These are phyloP conservation scores for Arthrobotrys musiformis DNA, from an alignment of 2,329 filamentous ascomycete species.

Conservation along the genomic window DNA sequence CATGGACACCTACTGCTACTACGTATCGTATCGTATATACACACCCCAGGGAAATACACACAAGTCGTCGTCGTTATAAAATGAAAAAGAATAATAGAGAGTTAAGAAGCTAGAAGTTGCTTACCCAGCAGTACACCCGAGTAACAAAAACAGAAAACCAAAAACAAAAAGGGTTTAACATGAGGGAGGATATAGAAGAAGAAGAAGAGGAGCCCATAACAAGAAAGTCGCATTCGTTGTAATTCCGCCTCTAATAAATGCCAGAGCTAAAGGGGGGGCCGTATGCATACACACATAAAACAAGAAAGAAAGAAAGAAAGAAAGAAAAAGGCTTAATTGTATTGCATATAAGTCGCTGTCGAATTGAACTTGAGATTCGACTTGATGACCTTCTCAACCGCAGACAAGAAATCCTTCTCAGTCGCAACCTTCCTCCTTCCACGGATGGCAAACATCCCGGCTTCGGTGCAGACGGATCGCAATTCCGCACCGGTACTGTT, in stretches of 20 bases:
- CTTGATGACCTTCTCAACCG: constrained; percentile 99
- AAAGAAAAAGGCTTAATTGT: constrained; percentile 72
- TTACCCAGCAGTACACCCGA: constrained; percentile 10
- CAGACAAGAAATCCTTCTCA: constrained; percentile 97
- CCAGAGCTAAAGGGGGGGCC: neutral
- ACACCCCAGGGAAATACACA: constrained; percentile 50
- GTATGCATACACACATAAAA: constrained; percentile 30
- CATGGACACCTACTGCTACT: constrained; percentile 51
- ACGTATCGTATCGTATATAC: too few relatives aligned
- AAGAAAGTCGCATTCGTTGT: neutral
- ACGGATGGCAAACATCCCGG: constrained; percentile 95
- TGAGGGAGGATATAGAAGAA: neutral
- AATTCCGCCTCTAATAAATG: constrained; percentile 17
- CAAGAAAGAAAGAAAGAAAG: too few relatives aligned
- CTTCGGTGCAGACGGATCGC: constrained; percentile 95
- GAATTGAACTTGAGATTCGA: constrained; percentile 99
- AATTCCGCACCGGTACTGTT: constrained; percentile 97
- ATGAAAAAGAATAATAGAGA: constrained; percentile 23
- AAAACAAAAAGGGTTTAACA: neutral
- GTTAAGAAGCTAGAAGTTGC: constrained; percentile 12
- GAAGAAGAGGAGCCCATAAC: neutral
- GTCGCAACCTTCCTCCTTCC: constrained; percentile 95
- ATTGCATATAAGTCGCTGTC: constrained; percentile 97
- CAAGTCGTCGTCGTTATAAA: constrained; percentile 33
- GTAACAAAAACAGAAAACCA: constrained; percentile 4